Evolutionary conservation across 192 early-diverging fungal species (phyloP), one percentile per base, ranked within the genome.

Genomic region (Backusella luteola): DNA sequence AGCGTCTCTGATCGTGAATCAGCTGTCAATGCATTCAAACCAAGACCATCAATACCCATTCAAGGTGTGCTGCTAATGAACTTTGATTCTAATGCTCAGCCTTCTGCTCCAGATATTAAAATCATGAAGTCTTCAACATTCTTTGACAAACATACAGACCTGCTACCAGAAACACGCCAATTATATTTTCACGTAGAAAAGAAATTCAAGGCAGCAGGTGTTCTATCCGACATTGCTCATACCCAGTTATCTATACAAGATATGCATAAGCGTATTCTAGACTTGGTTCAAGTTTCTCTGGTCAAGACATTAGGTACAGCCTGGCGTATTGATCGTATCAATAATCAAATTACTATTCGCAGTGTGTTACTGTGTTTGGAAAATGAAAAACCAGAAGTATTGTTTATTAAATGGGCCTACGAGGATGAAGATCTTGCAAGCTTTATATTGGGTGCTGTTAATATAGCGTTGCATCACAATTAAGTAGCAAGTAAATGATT

Each of bases 391-490:
- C 67, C 74, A 6, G 82, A 79, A 34, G 66, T 77, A 4, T 72
- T 93, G 1, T 66, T 79, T 19, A 82, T 93, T 35, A 83, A 86
- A 17, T 93, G 92, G 92, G 80, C 89, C 19, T 92, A 87, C 79
- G 81, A 85, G 26, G 92, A 93, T 68, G 90, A 93, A 38, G 89
- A 88, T 66, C 81, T 93, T 34, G 92, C 92, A 0, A 89, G 87
- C 7, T 76, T 84, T n/a, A 77, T 88, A 17, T 77, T 93, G 23
- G 84, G 86, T 12, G 77, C 87, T 29, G 79, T 93, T 12, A 88
- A 90, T 38, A 68, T 74, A 12, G 66, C 63, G 6, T 67, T 79
- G 32, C 53, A 66, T 23, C 56, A 63, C 3, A 29, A 23, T 63
- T 23, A 63, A 63, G 12, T 29, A 63, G 9, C n/a, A 56, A 56